These are phyloP conservation scores for Peronospora belbahrii DNA, from an alignment of 352 stramenopile genomes.

Conservation along the genomic window DNA sequence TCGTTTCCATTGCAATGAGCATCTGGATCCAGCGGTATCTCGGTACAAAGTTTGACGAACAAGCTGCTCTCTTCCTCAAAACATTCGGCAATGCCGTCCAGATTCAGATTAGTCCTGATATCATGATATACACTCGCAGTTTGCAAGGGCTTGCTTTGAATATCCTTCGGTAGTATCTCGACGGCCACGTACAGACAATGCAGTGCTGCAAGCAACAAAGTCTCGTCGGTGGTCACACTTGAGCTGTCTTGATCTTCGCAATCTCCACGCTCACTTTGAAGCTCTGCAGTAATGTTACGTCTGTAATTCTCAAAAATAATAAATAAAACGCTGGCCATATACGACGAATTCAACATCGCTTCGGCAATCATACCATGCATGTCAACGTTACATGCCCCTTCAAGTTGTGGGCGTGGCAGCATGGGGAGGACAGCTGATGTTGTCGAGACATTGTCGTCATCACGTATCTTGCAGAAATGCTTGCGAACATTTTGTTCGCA, in stretches of 20 bases:
- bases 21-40: slow-evolving; percentile 17
- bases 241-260: slow-evolving; percentile 1
- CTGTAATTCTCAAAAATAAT: slow-evolving; percentile 40
- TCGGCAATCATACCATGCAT: slow-evolving; percentile 32
- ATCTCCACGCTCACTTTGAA: neutral
- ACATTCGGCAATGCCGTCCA: slow-evolving; percentile 25
- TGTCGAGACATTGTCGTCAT: neutral
- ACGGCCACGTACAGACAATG: slow-evolving; percentile 46
- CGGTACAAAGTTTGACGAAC: slow-evolving; percentile 33
- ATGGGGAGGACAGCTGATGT: slow-evolving; percentile 24
- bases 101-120: slow-evolving; percentile 3
- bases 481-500: slow-evolving; percentile 71
- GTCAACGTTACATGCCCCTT: slow-evolving; percentile 10
- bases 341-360: slow-evolving; percentile 44
- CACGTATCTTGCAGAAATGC: slow-evolving; percentile 14
- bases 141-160: slow-evolving; percentile 1
- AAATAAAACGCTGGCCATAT: slow-evolving; percentile 34
- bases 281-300: neutral
- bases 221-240: slow-evolving; percentile 30
- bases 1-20: neutral
- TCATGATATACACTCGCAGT: neutral
- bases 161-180: slow-evolving; percentile 16
- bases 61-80: slow-evolving; percentile 31
- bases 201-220: slow-evolving; percentile 44
- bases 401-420: slow-evolving; percentile 16